phyloP scores from a whole-genome alignment of 257 asterid genomes.

The Solanum virginianum region DNA sequence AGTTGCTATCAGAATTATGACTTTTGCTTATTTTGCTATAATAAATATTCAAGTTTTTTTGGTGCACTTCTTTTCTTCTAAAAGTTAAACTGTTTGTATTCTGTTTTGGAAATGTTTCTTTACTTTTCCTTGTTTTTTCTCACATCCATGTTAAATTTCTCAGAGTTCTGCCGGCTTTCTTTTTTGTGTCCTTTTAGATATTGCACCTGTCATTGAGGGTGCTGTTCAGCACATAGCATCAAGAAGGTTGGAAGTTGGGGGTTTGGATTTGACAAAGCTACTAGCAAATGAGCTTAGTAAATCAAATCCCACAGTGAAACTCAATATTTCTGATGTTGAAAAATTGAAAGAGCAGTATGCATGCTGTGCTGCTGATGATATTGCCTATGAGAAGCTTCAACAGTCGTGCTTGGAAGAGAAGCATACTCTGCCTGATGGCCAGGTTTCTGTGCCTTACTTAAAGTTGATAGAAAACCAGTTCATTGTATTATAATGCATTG shows the following conservation, averaged over 20 bases:
- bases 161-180: background rate
- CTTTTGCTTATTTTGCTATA: background rate
- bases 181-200: conserved; percentile 32
- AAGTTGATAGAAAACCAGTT: background rate
- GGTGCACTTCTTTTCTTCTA: background rate
- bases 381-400: conserved; percentile 42
- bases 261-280: conserved; percentile 70
- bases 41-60: background rate
- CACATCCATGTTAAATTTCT: background rate
- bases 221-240: conserved; percentile 97
- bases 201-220: conserved; percentile 96
- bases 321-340: conserved; percentile 58
- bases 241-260: conserved; percentile 85
- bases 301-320: conserved; percentile 54
- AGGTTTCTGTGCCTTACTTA: conserved; percentile 27
- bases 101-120: background rate
- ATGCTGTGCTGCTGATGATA: conserved; percentile 71
- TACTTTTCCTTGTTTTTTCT: background rate
- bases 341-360: conserved; percentile 72
- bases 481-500: background rate
- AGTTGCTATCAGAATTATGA: background rate
- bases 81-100: background rate
- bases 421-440: conserved; percentile 93
- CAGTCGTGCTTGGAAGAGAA: conserved; percentile 57
- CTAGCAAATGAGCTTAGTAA: conserved; percentile 52